Base-by-base conservation (phyloP, 352 stramenopile species). In the Phytophthora sp. region DNA sequence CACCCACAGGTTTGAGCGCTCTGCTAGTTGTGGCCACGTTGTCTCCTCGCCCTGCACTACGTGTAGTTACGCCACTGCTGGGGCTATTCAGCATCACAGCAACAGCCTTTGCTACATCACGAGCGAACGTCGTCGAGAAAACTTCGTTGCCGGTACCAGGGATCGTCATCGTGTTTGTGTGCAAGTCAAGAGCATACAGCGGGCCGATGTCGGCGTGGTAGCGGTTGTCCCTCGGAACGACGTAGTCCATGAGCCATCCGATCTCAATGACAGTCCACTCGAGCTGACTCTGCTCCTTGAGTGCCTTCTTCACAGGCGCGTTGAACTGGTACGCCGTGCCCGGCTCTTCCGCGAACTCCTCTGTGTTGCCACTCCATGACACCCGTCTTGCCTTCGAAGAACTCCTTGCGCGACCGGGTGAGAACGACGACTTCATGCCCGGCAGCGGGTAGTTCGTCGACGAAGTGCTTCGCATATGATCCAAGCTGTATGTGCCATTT, bases 251-350 rank as follows among this genome's bases (percentile, higher is more conserved):
- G 37, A 80, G 1, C 53, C 62, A 76, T 9, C 70, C 67, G 6
- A 72, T n/a, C 23, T 42, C 62, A 12, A 80, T 39, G 28, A 71
- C 37, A 0, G 67, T 78, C 67, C 71, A 83, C 42, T 83, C 71
- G 30, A 83, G 5, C 11, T 79, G 60, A 17, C 15, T 68, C 31
- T 78, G 70, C 11, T 38, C 15, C 21, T 28, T 42, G 10, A 83
- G 61, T 9, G 57, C 49, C 12, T 78, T 37, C 24, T 53, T 60
- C 23, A 74, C 23, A 9, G 41, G 28, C 15, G 27, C 5, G 15
- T 72, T 55, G 32, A 52, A 37, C 13, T 60, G 31, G 32, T 74
- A 54, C 12, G 49, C 18, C 17, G 34, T 54, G 8, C 37, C 32
- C 2, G 37, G 24, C 4, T 53, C 30, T 24, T 79, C 55, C 0